Percentiles rank a stretch among this genome's conserved stretches.
Evolutionary conservation across 768 basidiomycete genomes (phyloP).

Genomic region (Boletus insuetus): DNA sequence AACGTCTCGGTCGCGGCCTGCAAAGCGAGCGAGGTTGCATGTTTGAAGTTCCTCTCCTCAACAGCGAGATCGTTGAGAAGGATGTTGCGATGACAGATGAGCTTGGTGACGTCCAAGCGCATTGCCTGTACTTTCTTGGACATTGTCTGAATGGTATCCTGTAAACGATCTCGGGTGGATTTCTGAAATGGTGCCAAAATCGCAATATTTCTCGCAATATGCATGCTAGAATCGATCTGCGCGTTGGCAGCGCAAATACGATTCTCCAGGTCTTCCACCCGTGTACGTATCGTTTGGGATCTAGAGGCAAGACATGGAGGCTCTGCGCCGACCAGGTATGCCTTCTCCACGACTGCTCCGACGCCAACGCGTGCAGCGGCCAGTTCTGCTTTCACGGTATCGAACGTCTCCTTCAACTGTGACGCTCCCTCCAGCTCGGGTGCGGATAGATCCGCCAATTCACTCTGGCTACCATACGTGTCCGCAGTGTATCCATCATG

Average conservation of each 20-base stretch:
- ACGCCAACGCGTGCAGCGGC: slow-evolving; percentile 48
- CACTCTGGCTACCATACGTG: slow-evolving; percentile 20
- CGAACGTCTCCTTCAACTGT: slow-evolving; percentile 79
- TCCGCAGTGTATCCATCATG: slow-evolving; percentile 30
- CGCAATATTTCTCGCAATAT: slow-evolving; percentile 76
- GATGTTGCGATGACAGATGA: slow-evolving; percentile 73
- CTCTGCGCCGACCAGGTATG: slow-evolving; percentile 24
- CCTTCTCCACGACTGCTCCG: slow-evolving; percentile 23
- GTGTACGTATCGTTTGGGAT: slow-evolving; percentile 53
- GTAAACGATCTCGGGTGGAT: slow-evolving; percentile 75
- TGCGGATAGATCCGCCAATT: slow-evolving; percentile 36
- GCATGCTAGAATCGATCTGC: slow-evolving; percentile 66
- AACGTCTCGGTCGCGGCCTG: slow-evolving; percentile 69
- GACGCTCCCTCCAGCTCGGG: slow-evolving; percentile 59
- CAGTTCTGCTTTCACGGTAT: slow-evolving; percentile 82
- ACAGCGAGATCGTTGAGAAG: slow-evolving; percentile 72
- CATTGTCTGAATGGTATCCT: slow-evolving; percentile 54
- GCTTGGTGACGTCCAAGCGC: slow-evolving; percentile 70
- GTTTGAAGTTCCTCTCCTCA: slow-evolving; percentile 64
- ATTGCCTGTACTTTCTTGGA: slow-evolving; percentile 63
- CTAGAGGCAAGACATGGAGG: slow-evolving; percentile 40
- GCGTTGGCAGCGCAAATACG: slow-evolving; percentile 51
- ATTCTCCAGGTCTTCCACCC: slow-evolving; percentile 63
- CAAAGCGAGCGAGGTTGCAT: slow-evolving; percentile 68
- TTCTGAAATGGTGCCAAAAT: slow-evolving; percentile 86